These are phyloP conservation scores for Tylopilus felleus DNA, from an alignment of 768 basidiomycete species.

Conservation along the genomic window DNA sequence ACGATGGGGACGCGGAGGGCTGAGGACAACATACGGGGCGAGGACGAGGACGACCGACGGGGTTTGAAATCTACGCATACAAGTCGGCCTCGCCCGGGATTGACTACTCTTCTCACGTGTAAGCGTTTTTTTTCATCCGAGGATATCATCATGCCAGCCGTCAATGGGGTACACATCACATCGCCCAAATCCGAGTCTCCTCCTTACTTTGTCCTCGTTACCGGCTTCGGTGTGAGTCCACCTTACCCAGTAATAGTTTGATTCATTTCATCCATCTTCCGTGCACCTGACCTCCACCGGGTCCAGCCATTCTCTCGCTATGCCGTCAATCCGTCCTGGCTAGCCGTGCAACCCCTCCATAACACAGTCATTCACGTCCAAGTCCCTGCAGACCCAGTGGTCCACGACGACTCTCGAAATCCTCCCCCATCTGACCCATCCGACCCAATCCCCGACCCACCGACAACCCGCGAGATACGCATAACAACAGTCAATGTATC, in stretches of 20 bases:
- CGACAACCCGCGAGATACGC: constrained; percentile 44
- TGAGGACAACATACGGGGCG: constrained; percentile 49
- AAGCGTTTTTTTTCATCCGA: not conserved
- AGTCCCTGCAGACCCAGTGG: constrained; percentile 25
- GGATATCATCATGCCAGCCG: constrained; percentile 28
- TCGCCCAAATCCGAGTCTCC: constrained; percentile 26
- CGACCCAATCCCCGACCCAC: constrained; percentile 4
- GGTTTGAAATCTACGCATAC: not conserved
- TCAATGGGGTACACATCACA: constrained; percentile 19
- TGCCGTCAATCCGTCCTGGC: constrained; percentile 67
- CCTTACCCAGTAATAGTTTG: constrained; percentile 21
- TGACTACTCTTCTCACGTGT: not conserved
- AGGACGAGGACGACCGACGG: not conserved
- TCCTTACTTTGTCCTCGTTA: constrained; percentile 45
- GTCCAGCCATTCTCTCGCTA: constrained; percentile 55
- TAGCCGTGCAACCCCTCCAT: constrained; percentile 61
- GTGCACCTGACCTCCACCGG: constrained; percentile 19
- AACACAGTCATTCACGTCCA: constrained; percentile 48
- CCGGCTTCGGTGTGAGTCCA: constrained; percentile 52
- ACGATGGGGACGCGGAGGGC: constrained; percentile 49
- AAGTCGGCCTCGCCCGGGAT: constrained; percentile 10
- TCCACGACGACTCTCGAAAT: constrained; percentile 14
- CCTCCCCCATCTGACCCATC: not conserved
- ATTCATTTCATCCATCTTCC: constrained; percentile 20
- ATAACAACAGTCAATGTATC: constrained; percentile 59